Evolutionary conservation across 805 yeast species (phyloP), one percentile per base, ranked within the genome.

Genomic region (Saccharomycopsis capsularis): DNA sequence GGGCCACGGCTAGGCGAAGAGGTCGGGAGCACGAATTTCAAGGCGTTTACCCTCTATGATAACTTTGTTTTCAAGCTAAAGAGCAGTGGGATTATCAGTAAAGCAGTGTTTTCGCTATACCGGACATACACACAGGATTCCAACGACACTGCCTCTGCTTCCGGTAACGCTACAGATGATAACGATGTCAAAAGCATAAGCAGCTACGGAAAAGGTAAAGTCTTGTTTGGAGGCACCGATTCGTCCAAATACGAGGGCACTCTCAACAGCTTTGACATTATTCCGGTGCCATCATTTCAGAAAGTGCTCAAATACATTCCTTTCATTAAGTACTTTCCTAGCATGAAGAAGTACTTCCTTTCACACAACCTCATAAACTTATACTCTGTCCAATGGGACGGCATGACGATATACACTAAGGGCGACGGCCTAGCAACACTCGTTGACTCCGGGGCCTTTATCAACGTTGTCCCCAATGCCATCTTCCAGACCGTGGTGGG

Each of bases 171-270:
- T n/a, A n/a, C n/a, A n/a, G n/a, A n/a, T n/a, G n/a, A n/a, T n/a
- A n/a, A n/a, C n/a, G n/a, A n/a, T n/a, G n/a, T n/a, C n/a, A n/a
- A n/a, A n/a, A 74, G 79, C 56, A 63, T 67, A 2, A 56, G 61
- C 6, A 63, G 64, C 35, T 65, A 75, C 0, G 44, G 57, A 3
- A 53, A 67, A 1, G 90, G 88, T 3, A 63, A 71, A 16, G 68
- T 84, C 18, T 61, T 84, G 44, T 84, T 84, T 66, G 91, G 93
- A 43, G 91, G 82, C 27, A 72, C 79, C 25, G 91, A 84, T 59
- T 75, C 73, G 52, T 73, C 77, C 38, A 82, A 81, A 63, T 81
- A 76, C 60, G 46, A 62, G 0, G 88, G 87, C n/a, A 55, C 63
- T 32, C 60, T 81, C 37, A 63, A 68, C 27, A 63, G 76, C 1